These are phyloP conservation scores for Penicillium concentricum DNA, from an alignment of 2,329 filamentous ascomycete genomes.

Conservation along the genomic window DNA sequence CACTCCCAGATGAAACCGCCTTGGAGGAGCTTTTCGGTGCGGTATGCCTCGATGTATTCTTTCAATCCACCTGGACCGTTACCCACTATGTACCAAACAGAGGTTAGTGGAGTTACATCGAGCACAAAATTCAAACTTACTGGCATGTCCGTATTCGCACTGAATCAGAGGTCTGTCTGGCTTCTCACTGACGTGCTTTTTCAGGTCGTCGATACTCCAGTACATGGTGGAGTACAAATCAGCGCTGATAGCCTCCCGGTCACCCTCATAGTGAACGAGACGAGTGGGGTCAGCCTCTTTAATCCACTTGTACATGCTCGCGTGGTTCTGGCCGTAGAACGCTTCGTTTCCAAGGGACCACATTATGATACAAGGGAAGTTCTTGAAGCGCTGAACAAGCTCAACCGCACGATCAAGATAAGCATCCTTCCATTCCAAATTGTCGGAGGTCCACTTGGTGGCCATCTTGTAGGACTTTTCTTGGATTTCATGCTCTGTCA, in stretches of 20 bases:
- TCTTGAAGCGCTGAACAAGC: slow-evolving; percentile 67
- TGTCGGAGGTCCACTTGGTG: slow-evolving; percentile 51
- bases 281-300: slow-evolving; percentile 58
- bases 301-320: slow-evolving; percentile 64
- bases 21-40: slow-evolving; percentile 59
- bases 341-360: slow-evolving; percentile 75
- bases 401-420: slow-evolving; percentile 68
- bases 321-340: slow-evolving; percentile 68
- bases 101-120: background rate
- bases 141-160: slow-evolving; percentile 60
- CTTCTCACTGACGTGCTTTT: slow-evolving; percentile 46
- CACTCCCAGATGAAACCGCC: slow-evolving; percentile 69
- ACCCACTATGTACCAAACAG: slow-evolving; percentile 50
- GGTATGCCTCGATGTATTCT: slow-evolving; percentile 66
- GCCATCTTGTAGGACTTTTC: slow-evolving; percentile 58
- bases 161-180: slow-evolving; percentile 46
- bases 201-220: slow-evolving; percentile 52
- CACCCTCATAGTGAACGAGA: slow-evolving; percentile 67
- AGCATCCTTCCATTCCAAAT: slow-evolving; percentile 50
- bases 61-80: slow-evolving; percentile 69
- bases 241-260: slow-evolving; percentile 58
- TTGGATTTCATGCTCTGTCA: slow-evolving; percentile 47
- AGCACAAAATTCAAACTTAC: background rate
- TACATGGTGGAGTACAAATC: slow-evolving; percentile 74
- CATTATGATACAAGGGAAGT: slow-evolving; percentile 66